These are phyloP conservation scores for Nothophytophthora sp. DNA, from an alignment of 352 stramenopile genomes.

Conservation along the genomic window DNA sequence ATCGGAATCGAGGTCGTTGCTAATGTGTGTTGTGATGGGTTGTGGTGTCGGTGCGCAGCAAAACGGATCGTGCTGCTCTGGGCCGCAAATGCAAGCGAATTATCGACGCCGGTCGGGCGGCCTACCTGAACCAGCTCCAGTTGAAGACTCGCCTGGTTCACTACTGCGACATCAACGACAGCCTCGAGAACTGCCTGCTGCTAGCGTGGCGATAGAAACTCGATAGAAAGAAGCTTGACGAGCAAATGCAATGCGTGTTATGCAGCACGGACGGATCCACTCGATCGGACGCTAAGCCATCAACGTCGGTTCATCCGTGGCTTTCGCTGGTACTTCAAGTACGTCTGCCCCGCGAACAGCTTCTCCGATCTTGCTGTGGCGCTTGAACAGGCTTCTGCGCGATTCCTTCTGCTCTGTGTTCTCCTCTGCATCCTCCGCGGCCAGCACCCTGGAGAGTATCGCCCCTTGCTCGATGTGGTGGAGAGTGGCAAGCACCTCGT, in stretches of 20 bases:
- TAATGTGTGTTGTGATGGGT: conserved; percentile 1
- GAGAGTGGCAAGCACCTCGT: conserved; percentile 11
- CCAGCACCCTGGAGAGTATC: conserved; percentile 7
- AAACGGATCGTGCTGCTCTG: conserved; percentile 59
- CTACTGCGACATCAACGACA: conserved; percentile 76
- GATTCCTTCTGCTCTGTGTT: too few relatives aligned
- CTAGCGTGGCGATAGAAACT: conserved; percentile 63
- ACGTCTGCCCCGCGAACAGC: too few relatives aligned
- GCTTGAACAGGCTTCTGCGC: too few relatives aligned
- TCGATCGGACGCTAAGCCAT: too few relatives aligned
- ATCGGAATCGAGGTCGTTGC: not conserved
- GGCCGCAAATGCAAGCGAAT: conserved; percentile 81
- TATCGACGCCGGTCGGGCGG: conserved; percentile 66
- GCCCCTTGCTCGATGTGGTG: conserved; percentile 18
- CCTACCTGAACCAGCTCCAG: conserved; percentile 47
- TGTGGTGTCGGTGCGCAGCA: conserved; percentile 30
- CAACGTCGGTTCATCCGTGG: too few relatives aligned
- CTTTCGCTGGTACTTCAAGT: too few relatives aligned
- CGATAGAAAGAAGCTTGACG: too few relatives aligned
- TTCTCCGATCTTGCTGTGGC: too few relatives aligned
- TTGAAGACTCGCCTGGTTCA: conserved; percentile 74
- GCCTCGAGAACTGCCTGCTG: conserved; percentile 81
- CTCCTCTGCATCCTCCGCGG: conserved; percentile 7
- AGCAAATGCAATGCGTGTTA: too few relatives aligned
- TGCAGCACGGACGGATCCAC: too few relatives aligned